Evolutionary conservation across 2,329 filamentous ascomycete species (phyloP), one percentile per base, ranked within the genome.

Genomic region (Aureobasidium sp.): DNA sequence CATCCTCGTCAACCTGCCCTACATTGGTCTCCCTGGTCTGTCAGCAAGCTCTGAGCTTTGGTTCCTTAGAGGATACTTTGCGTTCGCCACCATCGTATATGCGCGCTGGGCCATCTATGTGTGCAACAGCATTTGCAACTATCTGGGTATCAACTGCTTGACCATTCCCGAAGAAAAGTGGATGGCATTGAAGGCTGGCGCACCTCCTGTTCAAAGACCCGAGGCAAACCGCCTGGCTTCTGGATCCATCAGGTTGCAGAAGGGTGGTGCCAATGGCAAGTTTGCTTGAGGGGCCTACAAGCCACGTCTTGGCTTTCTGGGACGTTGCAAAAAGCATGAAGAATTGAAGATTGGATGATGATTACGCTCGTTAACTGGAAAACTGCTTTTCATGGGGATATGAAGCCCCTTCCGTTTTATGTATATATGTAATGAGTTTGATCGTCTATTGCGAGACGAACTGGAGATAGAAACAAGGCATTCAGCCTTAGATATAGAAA

Each of bases 71-170:
- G 85, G 79, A 0, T 97, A 96, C 77, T 88, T 97, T 65, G 70
- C 89, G 53, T 94, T 97, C 73, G 87, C 92, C 1, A 78, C 87
- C 50, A 77, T 92, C n/a, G 89, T 90, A 3, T 99, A 99, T 76
- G 92, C 89, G 74, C 85, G 89, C 68, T 99, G 94, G 94, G 94
- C 94, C 0, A 88, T 89, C 69, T 80, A 96, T 46, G 92, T 97
- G 52, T 91, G 96, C 70, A 89, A 87, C 65, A 89, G 88, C 72
- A 97, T 99, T 69, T 97, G 94, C 77, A 82, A 87, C 61, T 97
- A 89, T 76, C 79, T 99, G 27, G 92, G 90, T 65, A 99, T 99
- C 79, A 94, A 93, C 71, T 96, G 93, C 71, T 78, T 99, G 67
- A 97, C 92, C 0, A 97, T 99, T 64, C 77, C 78, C 2, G 67